Percentiles rank a stretch among this genome's conserved stretches.
Evolutionary conservation across 2,329 filamentous ascomycete genomes (phyloP).

Genomic region (Colletotrichum simmondsii): DNA sequence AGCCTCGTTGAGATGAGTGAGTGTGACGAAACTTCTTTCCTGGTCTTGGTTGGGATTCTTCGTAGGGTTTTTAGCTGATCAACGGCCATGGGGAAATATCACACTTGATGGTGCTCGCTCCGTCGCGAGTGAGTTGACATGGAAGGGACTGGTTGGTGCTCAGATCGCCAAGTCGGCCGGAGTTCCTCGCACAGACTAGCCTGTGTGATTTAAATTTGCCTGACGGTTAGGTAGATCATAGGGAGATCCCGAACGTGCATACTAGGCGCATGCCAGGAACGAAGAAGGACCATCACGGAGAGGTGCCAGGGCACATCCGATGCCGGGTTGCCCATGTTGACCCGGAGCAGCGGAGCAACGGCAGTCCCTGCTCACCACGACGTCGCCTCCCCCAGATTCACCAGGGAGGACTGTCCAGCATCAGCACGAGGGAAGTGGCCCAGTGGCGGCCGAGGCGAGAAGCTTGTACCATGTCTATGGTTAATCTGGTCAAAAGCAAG

Average conservation of each 20-base stretch:
- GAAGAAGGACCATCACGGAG: conserved; percentile 13
- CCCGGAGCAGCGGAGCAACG: conserved; percentile 30
- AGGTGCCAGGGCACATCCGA: conserved; percentile 27
- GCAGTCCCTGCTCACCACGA: conserved; percentile 27
- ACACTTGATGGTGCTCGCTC: conserved; percentile 27
- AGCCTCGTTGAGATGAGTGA: conserved; percentile 35
- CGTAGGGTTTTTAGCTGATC: conserved; percentile 34
- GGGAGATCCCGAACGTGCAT: conserved; percentile 35
- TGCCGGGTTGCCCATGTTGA: conserved; percentile 31
- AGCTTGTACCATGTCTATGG: conserved; percentile 4
- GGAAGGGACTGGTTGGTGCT: conserved; percentile 34
- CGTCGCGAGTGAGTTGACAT: conserved; percentile 30
- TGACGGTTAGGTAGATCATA: conserved; percentile 34
- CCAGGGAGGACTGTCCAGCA: neutral
- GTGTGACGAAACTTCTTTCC: conserved; percentile 28
- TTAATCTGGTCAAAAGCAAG: conserved; percentile 15
- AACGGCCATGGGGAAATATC: conserved; percentile 4
- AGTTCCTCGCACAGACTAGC: conserved; percentile 36
- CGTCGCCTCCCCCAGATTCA: conserved; percentile 11
- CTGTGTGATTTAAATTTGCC: conserved; percentile 34
- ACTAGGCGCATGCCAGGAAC: conserved; percentile 7
- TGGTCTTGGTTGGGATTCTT: conserved; percentile 5
- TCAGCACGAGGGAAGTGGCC: neutral
- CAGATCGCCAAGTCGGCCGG: conserved; percentile 37
- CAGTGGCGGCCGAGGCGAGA: neutral